These are phyloP conservation scores for Shiraia sp. DNA, from an alignment of 2,329 filamentous ascomycete genomes.

Conservation along the genomic window DNA sequence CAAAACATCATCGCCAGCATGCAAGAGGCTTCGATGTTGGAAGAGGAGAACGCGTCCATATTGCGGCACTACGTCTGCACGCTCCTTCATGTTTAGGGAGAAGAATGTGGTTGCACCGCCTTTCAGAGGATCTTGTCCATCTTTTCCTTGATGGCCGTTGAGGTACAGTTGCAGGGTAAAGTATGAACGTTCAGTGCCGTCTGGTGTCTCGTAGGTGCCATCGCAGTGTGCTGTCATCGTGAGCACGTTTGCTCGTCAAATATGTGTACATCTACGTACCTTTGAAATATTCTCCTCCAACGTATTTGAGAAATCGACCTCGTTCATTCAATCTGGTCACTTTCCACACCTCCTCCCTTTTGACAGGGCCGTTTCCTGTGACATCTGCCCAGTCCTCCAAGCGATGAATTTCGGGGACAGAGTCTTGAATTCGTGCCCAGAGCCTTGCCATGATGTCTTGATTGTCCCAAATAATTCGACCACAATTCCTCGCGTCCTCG, in stretches of 20 bases:
- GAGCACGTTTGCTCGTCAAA: conserved; percentile 5
- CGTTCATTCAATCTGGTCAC: conserved; percentile 67
- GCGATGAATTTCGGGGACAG: conserved; percentile 54
- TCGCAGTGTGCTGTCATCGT: conserved; percentile 65
- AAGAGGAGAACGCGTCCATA: conserved; percentile 59
- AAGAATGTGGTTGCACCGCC: conserved; percentile 62
- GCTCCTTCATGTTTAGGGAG: conserved; percentile 31
- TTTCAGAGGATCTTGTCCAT: conserved; percentile 42
- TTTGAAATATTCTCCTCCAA: conserved; percentile 72
- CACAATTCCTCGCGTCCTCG: conserved; percentile 67
- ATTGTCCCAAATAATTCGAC: conserved; percentile 77
- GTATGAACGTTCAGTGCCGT: conserved; percentile 55
- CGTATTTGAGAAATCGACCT: conserved; percentile 76
- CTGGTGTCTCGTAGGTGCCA: conserved; percentile 62
- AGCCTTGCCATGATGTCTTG: conserved; percentile 64
- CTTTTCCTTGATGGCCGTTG: conserved; percentile 47
- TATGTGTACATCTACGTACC: conserved; percentile 30
- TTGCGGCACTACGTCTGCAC: conserved; percentile 54
- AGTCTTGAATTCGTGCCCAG: conserved; percentile 59
- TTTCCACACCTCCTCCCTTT: conserved; percentile 49
- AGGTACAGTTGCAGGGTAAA: conserved; percentile 63
- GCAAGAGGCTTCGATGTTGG: conserved; percentile 58
- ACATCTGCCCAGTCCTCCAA: conserved; percentile 44
- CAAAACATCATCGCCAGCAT: conserved; percentile 59
- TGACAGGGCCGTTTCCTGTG: conserved; percentile 51